phyloP scores from a whole-genome alignment of 2,329 filamentous ascomycete genomes.

The Alternaria atra region DNA sequence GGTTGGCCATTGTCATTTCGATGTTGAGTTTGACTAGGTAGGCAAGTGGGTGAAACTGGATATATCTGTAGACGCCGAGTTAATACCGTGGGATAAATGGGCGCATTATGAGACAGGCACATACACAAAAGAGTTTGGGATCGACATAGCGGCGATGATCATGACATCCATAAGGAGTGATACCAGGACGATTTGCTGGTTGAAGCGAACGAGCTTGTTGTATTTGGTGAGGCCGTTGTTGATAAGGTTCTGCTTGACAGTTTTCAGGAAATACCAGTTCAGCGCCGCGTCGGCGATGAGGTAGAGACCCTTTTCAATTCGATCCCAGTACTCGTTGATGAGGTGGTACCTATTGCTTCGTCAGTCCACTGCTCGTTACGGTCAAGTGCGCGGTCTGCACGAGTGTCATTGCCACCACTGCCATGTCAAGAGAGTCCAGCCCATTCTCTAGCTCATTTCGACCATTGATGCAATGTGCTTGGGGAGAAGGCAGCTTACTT shows the following conservation, averaged over 20 bases:
- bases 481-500: constrained; percentile 20
- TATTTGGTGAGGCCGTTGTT: constrained; percentile 62
- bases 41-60: constrained; percentile 61
- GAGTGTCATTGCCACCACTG: not conserved
- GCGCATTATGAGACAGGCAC: not conserved
- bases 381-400: not conserved
- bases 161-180: constrained; percentile 62
- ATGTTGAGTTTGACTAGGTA: constrained; percentile 62
- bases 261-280: constrained; percentile 54
- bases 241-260: constrained; percentile 59
- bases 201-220: constrained; percentile 60
- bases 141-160: constrained; percentile 59
- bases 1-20: constrained; percentile 62
- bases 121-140: constrained; percentile 58
- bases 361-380: constrained; percentile 6
- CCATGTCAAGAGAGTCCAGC: not conserved
- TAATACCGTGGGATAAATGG: not conserved
- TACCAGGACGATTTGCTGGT: constrained; percentile 59
- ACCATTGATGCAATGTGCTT: not conserved
- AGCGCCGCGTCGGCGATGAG: constrained; percentile 48
- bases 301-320: constrained; percentile 51
- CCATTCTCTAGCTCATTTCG: not conserved
- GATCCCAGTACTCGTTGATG: constrained; percentile 53
- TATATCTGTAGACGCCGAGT: constrained; percentile 47
- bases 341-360: constrained; percentile 30